Percentiles rank a stretch among this genome's conserved stretches.
Conservation (phyloP, 2,329 filamentous ascomycete genomes). For the Colletotrichum gloeosporioides region DNA sequence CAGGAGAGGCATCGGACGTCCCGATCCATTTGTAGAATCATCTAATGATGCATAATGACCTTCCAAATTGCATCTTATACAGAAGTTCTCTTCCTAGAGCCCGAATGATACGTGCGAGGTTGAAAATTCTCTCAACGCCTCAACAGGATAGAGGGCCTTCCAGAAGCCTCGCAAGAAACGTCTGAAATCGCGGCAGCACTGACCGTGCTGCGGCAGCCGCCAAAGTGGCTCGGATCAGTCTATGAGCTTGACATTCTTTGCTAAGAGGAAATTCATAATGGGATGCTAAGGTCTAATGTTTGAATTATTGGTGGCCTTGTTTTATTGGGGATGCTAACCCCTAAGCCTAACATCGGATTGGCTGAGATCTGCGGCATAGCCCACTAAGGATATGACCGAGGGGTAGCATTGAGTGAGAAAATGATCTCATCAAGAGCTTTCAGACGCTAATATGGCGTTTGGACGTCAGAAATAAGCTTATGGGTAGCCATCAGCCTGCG, state of each 20-base stretch:
- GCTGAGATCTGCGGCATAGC: not conserved
- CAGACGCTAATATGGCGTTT: not conserved
- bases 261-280: not conserved
- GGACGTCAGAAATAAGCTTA: not conserved
- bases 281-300: not conserved
- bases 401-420: not conserved
- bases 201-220: not conserved
- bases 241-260: not conserved
- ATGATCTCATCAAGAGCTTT: not conserved
- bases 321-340: not conserved
- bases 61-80: not conserved
- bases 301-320: not conserved
- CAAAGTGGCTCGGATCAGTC: not conserved
- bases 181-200: not conserved
- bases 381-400: not conserved
- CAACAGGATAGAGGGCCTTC: not conserved
- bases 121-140: not conserved
- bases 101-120: not conserved
- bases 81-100: not conserved
- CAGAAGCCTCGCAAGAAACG: not conserved
- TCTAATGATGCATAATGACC: not conserved
- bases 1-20: not conserved
- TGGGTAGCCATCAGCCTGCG: not conserved
- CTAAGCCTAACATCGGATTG: not conserved
- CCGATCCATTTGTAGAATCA: not conserved